Conservation (phyloP, 2,329 filamentous ascomycete genomes). For the Aspergillus sp. region DNA sequence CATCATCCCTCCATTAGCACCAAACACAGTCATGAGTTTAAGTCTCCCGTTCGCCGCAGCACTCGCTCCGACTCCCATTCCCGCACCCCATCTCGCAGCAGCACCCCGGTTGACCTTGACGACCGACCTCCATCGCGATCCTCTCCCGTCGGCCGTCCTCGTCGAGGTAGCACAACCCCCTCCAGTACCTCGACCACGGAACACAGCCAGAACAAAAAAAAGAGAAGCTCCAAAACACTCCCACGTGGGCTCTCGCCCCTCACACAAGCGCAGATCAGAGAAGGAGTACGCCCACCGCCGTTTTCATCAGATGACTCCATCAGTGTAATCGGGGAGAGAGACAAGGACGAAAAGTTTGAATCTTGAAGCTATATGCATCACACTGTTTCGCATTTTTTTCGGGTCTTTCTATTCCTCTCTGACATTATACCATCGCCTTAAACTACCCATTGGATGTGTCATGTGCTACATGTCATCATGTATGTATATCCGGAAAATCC, state of each 20-base stretch:
- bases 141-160: slow-evolving; percentile 25
- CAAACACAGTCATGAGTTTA: slow-evolving; percentile 24
- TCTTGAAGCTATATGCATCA: too few relatives aligned
- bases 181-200: slow-evolving; percentile 23
- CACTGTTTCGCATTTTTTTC: too few relatives aligned
- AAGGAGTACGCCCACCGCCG: slow-evolving; percentile 27
- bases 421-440: background rate
- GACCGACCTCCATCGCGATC: slow-evolving; percentile 32
- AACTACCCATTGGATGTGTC: too few relatives aligned
- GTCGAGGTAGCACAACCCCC: slow-evolving; percentile 30
- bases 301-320: slow-evolving; percentile 32
- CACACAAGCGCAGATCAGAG: slow-evolving; percentile 33
- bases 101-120: slow-evolving; percentile 32
- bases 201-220: slow-evolving; percentile 24
- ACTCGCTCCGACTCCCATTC: slow-evolving; percentile 38
- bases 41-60: slow-evolving; percentile 24
- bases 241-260: slow-evolving; percentile 30
- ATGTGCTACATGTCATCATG: too few relatives aligned
- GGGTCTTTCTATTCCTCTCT: background rate
- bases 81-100: slow-evolving; percentile 39
- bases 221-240: slow-evolving; percentile 25
- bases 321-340: slow-evolving; percentile 11
- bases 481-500: too few relatives aligned
- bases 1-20: slow-evolving; percentile 22
- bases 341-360: slow-evolving; percentile 21